Evolutionary conservation across 768 basidiomycete genomes (phyloP), one percentile per base, ranked within the genome.

Genomic region (Chalciporus sphaerocephalus): DNA sequence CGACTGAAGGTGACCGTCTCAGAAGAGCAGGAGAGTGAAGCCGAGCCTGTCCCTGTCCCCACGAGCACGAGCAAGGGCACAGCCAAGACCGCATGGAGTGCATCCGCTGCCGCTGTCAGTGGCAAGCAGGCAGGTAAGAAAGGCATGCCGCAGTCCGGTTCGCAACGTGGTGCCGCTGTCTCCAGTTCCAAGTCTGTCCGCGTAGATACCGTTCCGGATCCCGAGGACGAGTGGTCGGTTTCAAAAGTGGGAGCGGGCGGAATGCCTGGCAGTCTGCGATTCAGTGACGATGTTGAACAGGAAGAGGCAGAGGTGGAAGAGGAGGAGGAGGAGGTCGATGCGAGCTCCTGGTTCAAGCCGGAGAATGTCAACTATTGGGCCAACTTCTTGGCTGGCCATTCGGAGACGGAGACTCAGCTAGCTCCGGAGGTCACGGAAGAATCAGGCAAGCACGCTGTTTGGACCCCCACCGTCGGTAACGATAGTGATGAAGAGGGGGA

Each of bases 281-380:
- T 46, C 30, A n/a, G 15, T 15, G 30, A 32, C 2, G 30, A 32
- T 3, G 42, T 27, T 10, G 41, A 15, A 12, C 16, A 33, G 16
- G 53, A 53, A 4, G 55, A 42, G 3, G 43, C 21, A 6, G 57
- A 48, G 16, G 30, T 32, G 15, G 50, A 53, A 3, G 47, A 42
- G 1, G 56, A 55, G 2, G 59, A 54, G 0, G 61, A 64, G 2
- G 59, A 58, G 24, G 51, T 15, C 8, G 54, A 56, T 16, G 46
- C 45, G 47, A 59, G 40, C 20, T 27, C 45, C 6, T 67, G 56
- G 65, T 53, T 57, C 27, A 48, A 57, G 16, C 58, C 61, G 5
- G 59, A 56, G 6, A 44, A 55, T 30, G 33, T 55, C 15, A 52
- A 28, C 40, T 65, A 67, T 42, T 65, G 65, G 65, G 55, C 46